Percentiles rank a stretch among this genome's conserved stretches.
These are phyloP conservation scores for Rubia peregrina DNA, from an alignment of 305 asterid species.

Conservation along the genomic window DNA sequence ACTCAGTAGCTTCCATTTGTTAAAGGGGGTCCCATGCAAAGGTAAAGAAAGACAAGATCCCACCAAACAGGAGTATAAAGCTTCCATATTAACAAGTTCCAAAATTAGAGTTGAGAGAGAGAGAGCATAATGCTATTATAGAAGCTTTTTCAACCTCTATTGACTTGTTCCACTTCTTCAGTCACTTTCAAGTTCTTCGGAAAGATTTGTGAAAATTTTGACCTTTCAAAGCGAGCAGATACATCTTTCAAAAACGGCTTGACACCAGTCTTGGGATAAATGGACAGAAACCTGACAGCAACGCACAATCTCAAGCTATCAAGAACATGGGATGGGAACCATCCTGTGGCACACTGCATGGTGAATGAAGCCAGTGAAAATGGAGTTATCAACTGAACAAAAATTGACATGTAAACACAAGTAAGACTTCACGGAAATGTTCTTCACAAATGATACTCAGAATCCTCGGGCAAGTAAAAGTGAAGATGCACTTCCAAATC, in stretches of 20 bases:
- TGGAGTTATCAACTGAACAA: background rate
- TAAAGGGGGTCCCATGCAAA: background rate
- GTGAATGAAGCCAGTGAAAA: conserved; percentile 14
- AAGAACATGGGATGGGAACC: conserved; percentile 58
- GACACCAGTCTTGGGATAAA: conserved; percentile 64
- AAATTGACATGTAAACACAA: background rate
- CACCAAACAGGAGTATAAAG: background rate
- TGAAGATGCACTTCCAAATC: background rate
- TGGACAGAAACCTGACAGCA: conserved; percentile 72
- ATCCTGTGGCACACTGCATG: conserved; percentile 70
- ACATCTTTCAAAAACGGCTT: conserved; percentile 51
- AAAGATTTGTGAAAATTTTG: conserved; percentile 36
- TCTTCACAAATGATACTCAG: background rate
- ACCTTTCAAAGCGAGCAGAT: conserved; percentile 56
- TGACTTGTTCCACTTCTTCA: conserved; percentile 34
- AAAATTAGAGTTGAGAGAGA: background rate
- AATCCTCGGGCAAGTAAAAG: conserved; percentile 3
- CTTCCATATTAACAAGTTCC: background rate
- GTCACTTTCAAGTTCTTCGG: conserved; percentile 41
- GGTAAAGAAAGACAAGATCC: background rate
- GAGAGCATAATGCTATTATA: background rate
- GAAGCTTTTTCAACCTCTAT: conserved; percentile 35
- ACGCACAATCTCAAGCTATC: conserved; percentile 62
- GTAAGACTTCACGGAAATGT: background rate
- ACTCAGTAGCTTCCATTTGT: background rate